Evolutionary conservation across 805 yeast genomes (phyloP).

Genomic region (Pichia exigua): DNA sequence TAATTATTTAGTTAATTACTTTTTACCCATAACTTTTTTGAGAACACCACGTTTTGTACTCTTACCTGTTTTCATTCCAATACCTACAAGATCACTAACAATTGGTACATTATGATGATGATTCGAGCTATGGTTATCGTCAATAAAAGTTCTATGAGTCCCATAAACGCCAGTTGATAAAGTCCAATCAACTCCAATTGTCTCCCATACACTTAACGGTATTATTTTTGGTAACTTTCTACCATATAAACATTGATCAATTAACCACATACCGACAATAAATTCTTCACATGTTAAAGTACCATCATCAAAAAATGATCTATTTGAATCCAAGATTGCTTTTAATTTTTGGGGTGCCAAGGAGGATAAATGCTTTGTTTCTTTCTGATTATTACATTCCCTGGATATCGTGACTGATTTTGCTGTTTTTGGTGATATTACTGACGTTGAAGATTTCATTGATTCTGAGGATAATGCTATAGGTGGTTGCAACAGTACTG

Average conservation of each 20-base stretch:
- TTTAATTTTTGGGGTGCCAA: neutral
- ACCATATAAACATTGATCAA: constrained; percentile 93
- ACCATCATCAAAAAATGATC: constrained; percentile 66
- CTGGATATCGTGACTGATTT: neutral
- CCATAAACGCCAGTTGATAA: neutral
- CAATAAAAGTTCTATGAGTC: neutral
- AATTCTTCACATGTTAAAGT: constrained; percentile 74
- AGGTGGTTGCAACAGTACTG: neutral
- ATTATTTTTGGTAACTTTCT: constrained; percentile 73
- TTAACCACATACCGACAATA: constrained; percentile 95
- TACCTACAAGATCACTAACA: neutral
- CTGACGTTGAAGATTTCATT: neutral
- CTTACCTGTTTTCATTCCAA: constrained; percentile 4
- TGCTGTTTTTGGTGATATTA: neutral
- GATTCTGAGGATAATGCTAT: neutral
- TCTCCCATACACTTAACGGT: constrained; percentile 64
- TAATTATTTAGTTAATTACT: neutral
- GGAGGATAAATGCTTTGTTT: neutral
- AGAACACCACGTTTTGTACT: constrained; percentile 2
- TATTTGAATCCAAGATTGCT: constrained; percentile 17
- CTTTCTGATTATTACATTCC: neutral
- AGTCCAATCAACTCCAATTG: constrained; percentile 8
- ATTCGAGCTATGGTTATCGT: neutral
- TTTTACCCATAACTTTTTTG: constrained; percentile 10
- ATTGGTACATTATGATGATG: neutral